Conservation (phyloP, 352 stramenopile genomes). For the Pythium monospermum region DNA sequence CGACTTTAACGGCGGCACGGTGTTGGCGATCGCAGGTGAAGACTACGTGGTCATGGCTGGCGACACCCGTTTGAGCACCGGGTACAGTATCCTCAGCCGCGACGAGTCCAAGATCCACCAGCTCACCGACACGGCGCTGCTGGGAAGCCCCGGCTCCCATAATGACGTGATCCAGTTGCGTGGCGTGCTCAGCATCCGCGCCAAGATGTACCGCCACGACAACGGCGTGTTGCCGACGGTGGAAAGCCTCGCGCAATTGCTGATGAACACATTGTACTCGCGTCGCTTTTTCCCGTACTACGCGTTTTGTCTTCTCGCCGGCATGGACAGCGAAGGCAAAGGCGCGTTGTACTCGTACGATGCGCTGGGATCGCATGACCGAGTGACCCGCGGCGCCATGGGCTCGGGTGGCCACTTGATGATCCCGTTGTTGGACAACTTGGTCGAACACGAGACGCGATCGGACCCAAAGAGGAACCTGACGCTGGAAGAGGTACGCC, state of each 20-base stretch:
- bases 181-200: slow-evolving; percentile 69
- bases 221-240: slow-evolving; percentile 93
- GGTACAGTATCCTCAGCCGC: slow-evolving; percentile 96
- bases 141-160: slow-evolving; percentile 77
- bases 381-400: slow-evolving; percentile 66
- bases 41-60: slow-evolving; percentile 96
- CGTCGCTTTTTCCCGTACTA: slow-evolving; percentile 99
- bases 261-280: slow-evolving; percentile 98
- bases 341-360: slow-evolving; percentile 98
- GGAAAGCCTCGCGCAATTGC: slow-evolving; percentile 92
- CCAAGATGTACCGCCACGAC: slow-evolving; percentile 93
- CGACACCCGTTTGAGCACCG: slow-evolving; percentile 95
- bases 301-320: slow-evolving; percentile 96
- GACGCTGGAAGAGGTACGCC: slow-evolving; percentile 82
- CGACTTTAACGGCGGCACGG: slow-evolving; percentile 82
- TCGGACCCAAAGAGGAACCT: slow-evolving; percentile 91
- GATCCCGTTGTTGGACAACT: slow-evolving; percentile 98
- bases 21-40: slow-evolving; percentile 91
- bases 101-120: slow-evolving; percentile 90
- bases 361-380: slow-evolving; percentile 91
- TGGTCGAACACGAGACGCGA: slow-evolving; percentile 90
- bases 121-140: slow-evolving; percentile 63
- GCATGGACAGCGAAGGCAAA: slow-evolving; percentile 95
- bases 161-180: slow-evolving; percentile 86
- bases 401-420: slow-evolving; percentile 95